Percentiles rank a stretch among this genome's conserved stretches.
phyloP scores from a whole-genome alignment of 179 eudicot genomes.

The Beta lomatogona region DNA sequence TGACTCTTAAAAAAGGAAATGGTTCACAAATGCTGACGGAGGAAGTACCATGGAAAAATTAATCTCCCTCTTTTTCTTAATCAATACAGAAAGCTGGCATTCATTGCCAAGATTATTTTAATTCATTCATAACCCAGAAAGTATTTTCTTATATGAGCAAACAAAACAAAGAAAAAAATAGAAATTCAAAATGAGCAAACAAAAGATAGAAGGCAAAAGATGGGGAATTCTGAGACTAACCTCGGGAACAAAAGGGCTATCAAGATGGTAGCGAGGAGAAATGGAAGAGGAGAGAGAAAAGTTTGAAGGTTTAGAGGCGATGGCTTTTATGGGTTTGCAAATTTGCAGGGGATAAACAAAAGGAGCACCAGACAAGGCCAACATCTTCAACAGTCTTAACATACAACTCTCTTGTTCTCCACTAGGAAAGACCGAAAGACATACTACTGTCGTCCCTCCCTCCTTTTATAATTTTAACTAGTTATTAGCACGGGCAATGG shows the following conservation, averaged over 20 bases:
- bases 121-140: background rate
- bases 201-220: background rate
- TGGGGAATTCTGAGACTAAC: conserved; percentile 16
- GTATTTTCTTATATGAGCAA: background rate
- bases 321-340: conserved; percentile 24
- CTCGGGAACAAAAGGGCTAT: conserved; percentile 46
- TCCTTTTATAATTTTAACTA: too few species aligned
- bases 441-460: too few species aligned
- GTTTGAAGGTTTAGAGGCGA: conserved; percentile 27
- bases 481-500: too few species aligned
- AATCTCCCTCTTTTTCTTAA: too few species aligned
- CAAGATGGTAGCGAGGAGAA: conserved; percentile 15
- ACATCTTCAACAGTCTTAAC: conserved; percentile 23
- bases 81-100: too few species aligned
- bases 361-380: conserved; percentile 28
- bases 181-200: background rate
- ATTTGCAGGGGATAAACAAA: conserved; percentile 14
- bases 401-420: background rate
- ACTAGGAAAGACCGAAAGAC: background rate
- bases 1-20: too few species aligned
- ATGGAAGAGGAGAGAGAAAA: conserved; percentile 19
- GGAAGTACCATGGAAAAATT: too few species aligned
- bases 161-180: background rate
- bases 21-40: too few species aligned
- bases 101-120: too few species aligned